Percentiles rank a stretch among this genome's conserved stretches.
Evolutionary conservation across 164 flowering plant species (phyloP).

Genomic region (Hamamelis virginiana): DNA sequence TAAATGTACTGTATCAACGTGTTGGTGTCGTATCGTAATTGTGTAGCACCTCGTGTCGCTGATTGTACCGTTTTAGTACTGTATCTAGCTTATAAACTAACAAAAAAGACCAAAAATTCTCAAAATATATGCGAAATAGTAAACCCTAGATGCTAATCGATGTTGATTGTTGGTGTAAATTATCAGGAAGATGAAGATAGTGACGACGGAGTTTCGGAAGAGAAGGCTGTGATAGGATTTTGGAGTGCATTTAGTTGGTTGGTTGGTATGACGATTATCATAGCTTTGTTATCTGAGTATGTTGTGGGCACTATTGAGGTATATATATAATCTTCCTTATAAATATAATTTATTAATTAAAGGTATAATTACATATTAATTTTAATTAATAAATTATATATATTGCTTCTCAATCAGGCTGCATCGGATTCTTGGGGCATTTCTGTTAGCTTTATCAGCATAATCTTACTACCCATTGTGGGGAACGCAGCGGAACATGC

Average conservation of each 20-base stretch:
- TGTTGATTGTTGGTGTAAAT: neutral
- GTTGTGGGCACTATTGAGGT: slow-evolving; percentile 58
- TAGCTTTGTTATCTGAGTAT: slow-evolving; percentile 44
- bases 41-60: too few species aligned
- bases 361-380: neutral
- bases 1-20: too few species aligned
- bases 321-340: neutral
- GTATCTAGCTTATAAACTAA: too few species aligned
- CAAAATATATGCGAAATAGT: neutral
- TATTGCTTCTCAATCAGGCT: slow-evolving; percentile 21
- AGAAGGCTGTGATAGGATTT: slow-evolving; percentile 42
- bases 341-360: neutral
- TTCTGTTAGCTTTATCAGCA: slow-evolving; percentile 42
- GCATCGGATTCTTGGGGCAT: slow-evolving; percentile 49
- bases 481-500: slow-evolving; percentile 52
- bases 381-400: too few species aligned
- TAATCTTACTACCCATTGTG: slow-evolving; percentile 42
- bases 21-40: too few species aligned
- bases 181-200: slow-evolving; percentile 24
- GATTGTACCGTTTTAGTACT: too few species aligned
- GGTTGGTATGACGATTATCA: slow-evolving; percentile 41
- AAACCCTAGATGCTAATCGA: neutral
- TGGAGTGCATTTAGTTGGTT: slow-evolving; percentile 48
- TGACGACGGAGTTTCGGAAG: slow-evolving; percentile 28
- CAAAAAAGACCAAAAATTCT: too few species aligned